Evolutionary conservation across 1,139 yeast species (phyloP).

Genomic region (Arxiozyma bovina): DNA sequence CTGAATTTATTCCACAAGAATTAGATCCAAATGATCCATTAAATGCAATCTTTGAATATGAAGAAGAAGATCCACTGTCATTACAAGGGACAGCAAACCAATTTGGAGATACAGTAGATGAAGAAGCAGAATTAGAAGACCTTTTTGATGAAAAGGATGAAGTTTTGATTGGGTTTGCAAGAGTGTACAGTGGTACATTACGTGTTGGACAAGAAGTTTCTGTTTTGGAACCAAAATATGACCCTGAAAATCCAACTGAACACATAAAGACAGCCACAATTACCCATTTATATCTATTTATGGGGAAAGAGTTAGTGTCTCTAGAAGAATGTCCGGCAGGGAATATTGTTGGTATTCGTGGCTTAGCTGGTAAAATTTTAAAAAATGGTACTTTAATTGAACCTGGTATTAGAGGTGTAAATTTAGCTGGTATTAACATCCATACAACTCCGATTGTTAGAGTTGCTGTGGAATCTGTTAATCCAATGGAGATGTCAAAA

Average conservation of each 20-base stretch:
- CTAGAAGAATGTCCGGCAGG: conserved; percentile 87
- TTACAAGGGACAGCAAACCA: background rate
- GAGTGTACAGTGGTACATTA: conserved; percentile 81
- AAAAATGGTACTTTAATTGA: conserved; percentile 77
- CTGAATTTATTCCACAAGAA: conserved; percentile 23
- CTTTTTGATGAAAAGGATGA: conserved; percentile 46
- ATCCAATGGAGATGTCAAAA: conserved; percentile 68
- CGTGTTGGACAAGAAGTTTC: conserved; percentile 64
- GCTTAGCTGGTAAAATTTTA: conserved; percentile 70
- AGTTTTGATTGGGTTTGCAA: conserved; percentile 74
- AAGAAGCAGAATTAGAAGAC: conserved; percentile 38
- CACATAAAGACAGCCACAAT: conserved; percentile 49
- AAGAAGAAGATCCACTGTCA: conserved; percentile 25
- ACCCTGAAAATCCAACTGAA: conserved; percentile 57
- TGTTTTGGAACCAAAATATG: conserved; percentile 80
- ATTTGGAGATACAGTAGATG: conserved; percentile 13
- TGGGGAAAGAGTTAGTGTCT: conserved; percentile 86
- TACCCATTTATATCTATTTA: conserved; percentile 65
- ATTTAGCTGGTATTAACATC: conserved; percentile 60
- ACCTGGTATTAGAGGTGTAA: conserved; percentile 45
- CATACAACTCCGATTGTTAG: conserved; percentile 80
- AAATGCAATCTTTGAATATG: conserved; percentile 30
- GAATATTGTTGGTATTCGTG: conserved; percentile 88
- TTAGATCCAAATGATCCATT: conserved; percentile 31
- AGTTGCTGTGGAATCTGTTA: conserved; percentile 89